phyloP scores from a whole-genome alignment of 108 stramenopile genomes.

The Stephanodiscus triporus region DNA sequence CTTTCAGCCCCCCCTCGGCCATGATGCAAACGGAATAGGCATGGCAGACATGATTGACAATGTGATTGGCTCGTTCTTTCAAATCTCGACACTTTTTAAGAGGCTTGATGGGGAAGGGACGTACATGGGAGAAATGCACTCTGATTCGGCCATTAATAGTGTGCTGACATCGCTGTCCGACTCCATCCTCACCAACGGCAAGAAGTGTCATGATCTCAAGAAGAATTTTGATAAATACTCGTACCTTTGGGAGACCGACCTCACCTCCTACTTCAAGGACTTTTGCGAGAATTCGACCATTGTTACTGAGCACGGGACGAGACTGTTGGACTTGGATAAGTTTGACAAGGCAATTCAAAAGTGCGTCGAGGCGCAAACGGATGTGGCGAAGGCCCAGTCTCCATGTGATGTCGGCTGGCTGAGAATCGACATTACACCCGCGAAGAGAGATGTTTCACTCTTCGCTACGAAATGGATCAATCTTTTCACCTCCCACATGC shows the following conservation, averaged over 20 bases:
- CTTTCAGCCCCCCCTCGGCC: constrained; percentile 63
- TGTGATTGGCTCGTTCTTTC: constrained; percentile 80
- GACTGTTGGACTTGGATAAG: constrained; percentile 70
- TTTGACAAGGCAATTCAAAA: constrained; percentile 78
- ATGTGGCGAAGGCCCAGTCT: constrained; percentile 52
- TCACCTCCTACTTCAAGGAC: constrained; percentile 65
- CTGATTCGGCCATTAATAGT: constrained; percentile 65
- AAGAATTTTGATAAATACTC: constrained; percentile 68
- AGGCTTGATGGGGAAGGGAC: constrained; percentile 86
- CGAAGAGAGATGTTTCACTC: constrained; percentile 69
- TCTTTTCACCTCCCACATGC: constrained; percentile 68
- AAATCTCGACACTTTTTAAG: constrained; percentile 79
- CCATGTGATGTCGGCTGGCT: constrained; percentile 85
- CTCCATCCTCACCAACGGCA: constrained; percentile 60
- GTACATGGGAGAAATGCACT: constrained; percentile 81
- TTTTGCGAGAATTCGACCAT: constrained; percentile 75
- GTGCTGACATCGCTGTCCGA: constrained; percentile 72
- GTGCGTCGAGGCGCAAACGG: constrained; percentile 72
- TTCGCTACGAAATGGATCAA: constrained; percentile 76
- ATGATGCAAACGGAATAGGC: constrained; percentile 50
- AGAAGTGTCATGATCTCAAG: constrained; percentile 63
- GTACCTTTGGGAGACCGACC: constrained; percentile 80
- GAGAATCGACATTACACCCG: constrained; percentile 76
- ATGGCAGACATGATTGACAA: constrained; percentile 69
- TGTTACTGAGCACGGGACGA: constrained; percentile 52